Percentiles rank a stretch among this genome's conserved stretches.
These are phyloP conservation scores for Blastocystis sp. DNA, from an alignment of 352 stramenopile species.

Conservation along the genomic window DNA sequence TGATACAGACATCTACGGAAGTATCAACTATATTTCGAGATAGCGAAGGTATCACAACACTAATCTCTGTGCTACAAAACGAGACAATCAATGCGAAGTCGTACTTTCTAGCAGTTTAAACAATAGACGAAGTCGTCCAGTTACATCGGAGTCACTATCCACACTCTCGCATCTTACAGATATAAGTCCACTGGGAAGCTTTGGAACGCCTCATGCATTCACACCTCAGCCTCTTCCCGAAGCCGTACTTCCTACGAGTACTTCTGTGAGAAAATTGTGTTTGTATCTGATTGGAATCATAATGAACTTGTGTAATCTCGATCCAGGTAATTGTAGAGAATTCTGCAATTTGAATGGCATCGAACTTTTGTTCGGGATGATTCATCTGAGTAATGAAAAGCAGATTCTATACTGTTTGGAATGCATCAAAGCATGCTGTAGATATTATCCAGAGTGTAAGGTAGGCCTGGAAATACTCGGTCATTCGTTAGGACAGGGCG, in stretches of 20 bases:
- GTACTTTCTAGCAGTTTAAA: background rate
- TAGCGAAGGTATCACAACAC: slow-evolving; percentile 46
- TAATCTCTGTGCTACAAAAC: slow-evolving; percentile 11
- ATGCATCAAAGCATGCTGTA: background rate
- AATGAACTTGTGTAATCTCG: slow-evolving; percentile 25
- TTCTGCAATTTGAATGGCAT: background rate
- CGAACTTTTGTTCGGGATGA: background rate
- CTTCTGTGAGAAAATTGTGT: background rate
- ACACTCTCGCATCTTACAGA: background rate
- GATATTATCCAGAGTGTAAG: background rate
- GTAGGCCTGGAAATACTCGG: background rate
- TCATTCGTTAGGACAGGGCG: background rate
- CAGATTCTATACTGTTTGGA: background rate
- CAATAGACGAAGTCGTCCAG: background rate
- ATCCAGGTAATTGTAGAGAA: background rate
- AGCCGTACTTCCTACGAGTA: background rate
- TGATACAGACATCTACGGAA: background rate
- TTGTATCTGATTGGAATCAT: background rate
- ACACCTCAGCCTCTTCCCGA: background rate
- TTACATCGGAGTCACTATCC: background rate
- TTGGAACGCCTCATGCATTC: background rate
- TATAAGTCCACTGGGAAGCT: background rate
- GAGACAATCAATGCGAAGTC: background rate
- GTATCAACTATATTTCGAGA: slow-evolving; percentile 1
- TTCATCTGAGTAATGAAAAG: slow-evolving; percentile 17